Percentiles rank a stretch among this genome's conserved stretches.
Evolutionary conservation across 768 basidiomycete genomes (phyloP).

Genomic region (Lepiota brunneoincarnata): DNA sequence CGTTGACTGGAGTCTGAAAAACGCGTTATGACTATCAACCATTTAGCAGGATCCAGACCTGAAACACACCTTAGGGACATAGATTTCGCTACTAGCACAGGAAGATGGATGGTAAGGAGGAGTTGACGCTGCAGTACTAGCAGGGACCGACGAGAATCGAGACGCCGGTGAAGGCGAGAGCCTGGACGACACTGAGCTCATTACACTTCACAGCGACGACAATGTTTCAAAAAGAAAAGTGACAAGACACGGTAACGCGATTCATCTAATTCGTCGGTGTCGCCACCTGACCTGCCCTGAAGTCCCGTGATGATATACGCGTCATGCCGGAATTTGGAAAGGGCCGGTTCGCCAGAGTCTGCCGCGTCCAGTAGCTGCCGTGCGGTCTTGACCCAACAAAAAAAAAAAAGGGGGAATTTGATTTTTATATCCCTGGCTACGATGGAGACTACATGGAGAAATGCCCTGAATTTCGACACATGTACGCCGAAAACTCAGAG

Average conservation of each 20-base stretch:
- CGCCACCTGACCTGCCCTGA: slow-evolving; percentile 17
- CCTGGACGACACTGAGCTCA: slow-evolving; percentile 22
- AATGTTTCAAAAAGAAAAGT: background rate
- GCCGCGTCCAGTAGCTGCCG: too few relatives aligned
- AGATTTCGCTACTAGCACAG: slow-evolving; percentile 23
- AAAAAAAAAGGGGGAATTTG: too few relatives aligned
- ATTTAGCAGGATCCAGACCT: background rate
- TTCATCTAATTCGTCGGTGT: background rate
- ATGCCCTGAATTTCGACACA: too few relatives aligned
- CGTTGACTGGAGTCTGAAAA: background rate
- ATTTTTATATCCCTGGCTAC: too few relatives aligned
- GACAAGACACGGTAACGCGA: background rate
- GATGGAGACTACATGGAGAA: too few relatives aligned
- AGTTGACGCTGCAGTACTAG: slow-evolving; percentile 24
- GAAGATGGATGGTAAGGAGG: slow-evolving; percentile 22
- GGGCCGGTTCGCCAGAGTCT: too few relatives aligned
- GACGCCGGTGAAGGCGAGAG: slow-evolving; percentile 13
- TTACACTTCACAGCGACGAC: slow-evolving; percentile 3
- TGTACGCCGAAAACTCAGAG: too few relatives aligned
- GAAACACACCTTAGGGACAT: slow-evolving; percentile 11
- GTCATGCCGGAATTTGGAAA: too few relatives aligned
- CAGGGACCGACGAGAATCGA: slow-evolving; percentile 13
- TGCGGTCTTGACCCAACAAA: too few relatives aligned
- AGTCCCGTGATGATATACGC: background rate
- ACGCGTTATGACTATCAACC: background rate